Conservation (phyloP, 2,329 filamentous ascomycete genomes). For the Fusarium mundagurra region DNA sequence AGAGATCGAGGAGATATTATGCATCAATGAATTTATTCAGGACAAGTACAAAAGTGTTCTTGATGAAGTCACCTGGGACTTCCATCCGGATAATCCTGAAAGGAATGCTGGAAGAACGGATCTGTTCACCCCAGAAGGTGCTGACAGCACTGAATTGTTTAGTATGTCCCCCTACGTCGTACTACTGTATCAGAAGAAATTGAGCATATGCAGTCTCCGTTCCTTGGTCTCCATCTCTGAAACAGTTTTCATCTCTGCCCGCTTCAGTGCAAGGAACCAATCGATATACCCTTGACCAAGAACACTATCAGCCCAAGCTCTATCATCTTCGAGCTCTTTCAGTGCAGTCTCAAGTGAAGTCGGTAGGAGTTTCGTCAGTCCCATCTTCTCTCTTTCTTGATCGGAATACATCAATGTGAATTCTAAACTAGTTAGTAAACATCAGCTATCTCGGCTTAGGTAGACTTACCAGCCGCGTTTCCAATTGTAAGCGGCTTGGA, state of each 20-base stretch:
- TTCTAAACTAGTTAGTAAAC: background rate
- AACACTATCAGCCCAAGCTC: background rate
- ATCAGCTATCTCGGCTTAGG: rapidly evolving
- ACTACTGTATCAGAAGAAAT: background rate
- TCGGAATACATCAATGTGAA: conserved; percentile 3
- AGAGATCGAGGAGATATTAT: no score
- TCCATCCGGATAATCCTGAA: no score
- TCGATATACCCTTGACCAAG: background rate
- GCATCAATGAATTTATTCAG: no score
- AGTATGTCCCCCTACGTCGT: no score
- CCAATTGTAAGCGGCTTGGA: background rate
- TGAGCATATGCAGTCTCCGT: background rate
- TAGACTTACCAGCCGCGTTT: background rate
- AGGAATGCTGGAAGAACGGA: no score
- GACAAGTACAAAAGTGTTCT: no score
- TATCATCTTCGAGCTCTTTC: background rate
- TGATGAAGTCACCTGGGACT: no score
- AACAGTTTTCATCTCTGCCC: background rate
- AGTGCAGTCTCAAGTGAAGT: background rate
- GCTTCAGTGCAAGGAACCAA: conserved; percentile 10
- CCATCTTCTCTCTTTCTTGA: background rate
- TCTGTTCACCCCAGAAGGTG: no score
- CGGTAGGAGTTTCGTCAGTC: background rate
- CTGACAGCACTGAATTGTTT: no score
- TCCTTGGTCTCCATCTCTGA: background rate